Evolutionary conservation across 1,284 basidiomycete genomes (phyloP).

Genomic region (Phaffia rhodozyma): DNA sequence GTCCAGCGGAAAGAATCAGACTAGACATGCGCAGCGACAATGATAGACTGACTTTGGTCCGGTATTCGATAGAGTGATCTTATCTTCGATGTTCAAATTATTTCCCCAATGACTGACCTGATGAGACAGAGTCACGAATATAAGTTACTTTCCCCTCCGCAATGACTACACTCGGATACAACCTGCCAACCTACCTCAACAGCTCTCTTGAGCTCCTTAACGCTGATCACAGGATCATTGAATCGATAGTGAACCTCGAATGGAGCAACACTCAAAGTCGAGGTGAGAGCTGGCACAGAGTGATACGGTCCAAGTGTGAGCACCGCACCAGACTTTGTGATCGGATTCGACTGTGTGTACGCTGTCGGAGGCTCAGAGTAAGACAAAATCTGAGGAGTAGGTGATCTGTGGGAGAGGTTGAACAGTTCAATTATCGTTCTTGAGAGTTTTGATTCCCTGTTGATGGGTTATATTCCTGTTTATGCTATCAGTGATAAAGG

Average conservation of each 20-base stretch:
- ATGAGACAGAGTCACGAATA: too few relatives aligned
- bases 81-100: constrained; percentile 86
- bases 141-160: not conserved
- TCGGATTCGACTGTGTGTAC: constrained; percentile 31
- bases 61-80: constrained; percentile 69
- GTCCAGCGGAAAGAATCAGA: not conserved
- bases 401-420: constrained; percentile 41
- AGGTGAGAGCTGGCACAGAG: constrained; percentile 51
- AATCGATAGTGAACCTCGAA: constrained; percentile 67
- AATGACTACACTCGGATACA: not conserved
- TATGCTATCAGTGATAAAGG: constrained; percentile 16
- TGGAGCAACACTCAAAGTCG: constrained; percentile 45
- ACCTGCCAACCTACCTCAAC: constrained; percentile 47
- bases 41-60: constrained; percentile 64
- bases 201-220: constrained; percentile 56
- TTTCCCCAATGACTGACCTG: constrained; percentile 84
- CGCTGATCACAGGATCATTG: constrained; percentile 63
- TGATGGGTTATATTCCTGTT: not conserved
- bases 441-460: too few relatives aligned
- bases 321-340: constrained; percentile 62
- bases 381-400: constrained; percentile 53
- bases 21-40: constrained; percentile 10
- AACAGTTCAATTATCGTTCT: constrained; percentile 14
- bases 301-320: constrained; percentile 81
- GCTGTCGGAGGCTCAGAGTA: constrained; percentile 43